Evolutionary conservation across 139 green algal genomes (phyloP).

Genomic region (Picochlorum sp.): DNA sequence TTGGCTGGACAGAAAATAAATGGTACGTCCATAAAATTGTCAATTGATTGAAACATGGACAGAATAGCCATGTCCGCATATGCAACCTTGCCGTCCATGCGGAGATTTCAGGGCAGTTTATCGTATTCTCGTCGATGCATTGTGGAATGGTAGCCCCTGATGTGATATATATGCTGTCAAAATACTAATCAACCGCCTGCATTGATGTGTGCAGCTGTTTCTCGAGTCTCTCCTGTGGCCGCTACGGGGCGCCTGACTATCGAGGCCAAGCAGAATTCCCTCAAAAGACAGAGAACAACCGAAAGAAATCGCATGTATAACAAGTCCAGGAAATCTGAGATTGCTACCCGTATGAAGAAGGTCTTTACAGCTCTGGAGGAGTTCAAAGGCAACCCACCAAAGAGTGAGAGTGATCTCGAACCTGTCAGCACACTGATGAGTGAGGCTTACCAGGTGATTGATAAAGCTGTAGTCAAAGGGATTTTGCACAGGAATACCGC

Average conservation of each 20-base stretch:
- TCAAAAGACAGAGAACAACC: slow-evolving; percentile 38
- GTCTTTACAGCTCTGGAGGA: slow-evolving; percentile 44
- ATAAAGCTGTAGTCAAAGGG: slow-evolving; percentile 65
- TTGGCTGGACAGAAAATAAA: slow-evolving; percentile 1
- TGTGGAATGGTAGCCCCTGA: no score
- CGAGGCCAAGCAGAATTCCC: slow-evolving; percentile 41
- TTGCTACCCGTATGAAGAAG: slow-evolving; percentile 83
- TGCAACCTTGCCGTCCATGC: no score
- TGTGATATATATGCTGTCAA: no score
- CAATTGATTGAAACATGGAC: no score
- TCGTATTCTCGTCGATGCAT: no score
- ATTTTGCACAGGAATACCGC: slow-evolving; percentile 78
- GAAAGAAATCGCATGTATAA: slow-evolving; percentile 66
- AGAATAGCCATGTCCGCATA: no score
- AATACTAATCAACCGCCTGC: neutral
- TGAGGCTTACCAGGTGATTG: slow-evolving; percentile 60
- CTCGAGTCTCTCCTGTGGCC: neutral
- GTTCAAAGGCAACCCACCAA: slow-evolving; percentile 36
- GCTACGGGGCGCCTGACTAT: slow-evolving; percentile 6
- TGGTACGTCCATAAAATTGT: neutral
- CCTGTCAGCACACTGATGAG: slow-evolving; percentile 58
- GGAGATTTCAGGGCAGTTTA: no score
- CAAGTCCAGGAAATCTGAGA: slow-evolving; percentile 70
- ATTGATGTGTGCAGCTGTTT: neutral
- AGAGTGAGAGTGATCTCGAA: slow-evolving; percentile 49